These are phyloP conservation scores for Candida taoyuanica DNA, from an alignment of 805 yeast species.

Conservation along the genomic window DNA sequence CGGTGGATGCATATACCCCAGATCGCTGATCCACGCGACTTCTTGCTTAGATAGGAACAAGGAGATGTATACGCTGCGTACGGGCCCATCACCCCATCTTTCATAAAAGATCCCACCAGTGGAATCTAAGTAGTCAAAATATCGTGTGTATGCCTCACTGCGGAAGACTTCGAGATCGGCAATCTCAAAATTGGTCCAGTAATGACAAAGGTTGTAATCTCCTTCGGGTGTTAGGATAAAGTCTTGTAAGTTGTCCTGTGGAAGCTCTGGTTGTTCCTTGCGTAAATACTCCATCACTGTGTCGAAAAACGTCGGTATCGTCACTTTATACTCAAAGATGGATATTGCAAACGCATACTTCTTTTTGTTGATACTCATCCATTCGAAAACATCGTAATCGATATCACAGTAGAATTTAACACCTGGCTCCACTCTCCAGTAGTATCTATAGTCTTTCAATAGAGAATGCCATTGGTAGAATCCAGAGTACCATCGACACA, in stretches of 20 bases:
- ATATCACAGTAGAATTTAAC: conserved; percentile 71
- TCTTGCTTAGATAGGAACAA: conserved; percentile 60
- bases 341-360: conserved; percentile 73
- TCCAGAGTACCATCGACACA: conserved; percentile 88
- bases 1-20: conserved; percentile 79
- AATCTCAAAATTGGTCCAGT: conserved; percentile 89
- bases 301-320: conserved; percentile 43
- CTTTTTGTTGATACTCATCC: conserved; percentile 53
- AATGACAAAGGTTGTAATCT: conserved; percentile 80
- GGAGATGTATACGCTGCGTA: conserved; percentile 77
- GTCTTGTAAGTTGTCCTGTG: conserved; percentile 56
- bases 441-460: conserved; percentile 69
- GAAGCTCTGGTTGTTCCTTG: conserved; percentile 28
- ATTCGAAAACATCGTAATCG: conserved; percentile 51
- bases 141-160: conserved; percentile 60
- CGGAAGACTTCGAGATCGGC: conserved; percentile 77
- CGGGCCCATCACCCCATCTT: conserved; percentile 92
- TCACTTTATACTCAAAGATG: conserved; percentile 60
- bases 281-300: conserved; percentile 42
- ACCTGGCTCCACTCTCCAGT: conserved; percentile 93
- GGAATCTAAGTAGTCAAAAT: conserved; percentile 64
- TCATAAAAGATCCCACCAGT: conserved; percentile 86
- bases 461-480: conserved; percentile 72
- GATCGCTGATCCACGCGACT: conserved; percentile 71
- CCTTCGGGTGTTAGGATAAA: conserved; percentile 67